Conservation (phyloP, 345 rosid genomes). For the Linum lewisii region DNA sequence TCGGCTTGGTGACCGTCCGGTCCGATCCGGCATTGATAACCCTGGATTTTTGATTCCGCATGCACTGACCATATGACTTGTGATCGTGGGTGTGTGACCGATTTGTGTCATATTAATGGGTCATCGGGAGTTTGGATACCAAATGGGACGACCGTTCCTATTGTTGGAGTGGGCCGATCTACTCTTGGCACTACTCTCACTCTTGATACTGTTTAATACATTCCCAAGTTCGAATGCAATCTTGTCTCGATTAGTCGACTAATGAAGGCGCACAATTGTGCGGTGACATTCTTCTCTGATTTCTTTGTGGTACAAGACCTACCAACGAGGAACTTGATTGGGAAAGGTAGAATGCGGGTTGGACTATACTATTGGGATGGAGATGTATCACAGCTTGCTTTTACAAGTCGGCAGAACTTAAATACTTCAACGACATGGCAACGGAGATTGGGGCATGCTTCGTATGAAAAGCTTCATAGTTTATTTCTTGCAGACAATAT, state of each 20-base stretch:
- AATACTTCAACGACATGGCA: neutral
- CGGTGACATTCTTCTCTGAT: too few relatives aligned
- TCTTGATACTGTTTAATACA: neutral
- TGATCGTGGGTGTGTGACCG: neutral
- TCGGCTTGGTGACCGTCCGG: too few relatives aligned
- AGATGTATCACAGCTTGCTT: neutral
- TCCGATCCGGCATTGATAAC: too few relatives aligned
- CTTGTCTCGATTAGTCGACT: slow-evolving; percentile 7
- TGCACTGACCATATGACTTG: neutral
- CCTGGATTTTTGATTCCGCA: slow-evolving; percentile 5
- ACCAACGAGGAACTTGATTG: too few relatives aligned
- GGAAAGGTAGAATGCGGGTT: too few relatives aligned
- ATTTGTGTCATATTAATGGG: too few relatives aligned
- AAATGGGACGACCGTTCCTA: neutral
- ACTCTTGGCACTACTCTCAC: neutral
- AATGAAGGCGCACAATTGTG: too few relatives aligned
- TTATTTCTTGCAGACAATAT: neutral
- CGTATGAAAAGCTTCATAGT: neutral
- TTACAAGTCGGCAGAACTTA: neutral
- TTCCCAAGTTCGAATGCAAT: slow-evolving; percentile 11
- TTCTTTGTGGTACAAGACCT: too few relatives aligned
- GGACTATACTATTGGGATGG: neutral
- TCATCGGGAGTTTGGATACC: neutral
- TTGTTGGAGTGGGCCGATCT: neutral
- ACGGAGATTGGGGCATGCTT: neutral